Percentiles rank a stretch among this genome's conserved stretches.
phyloP scores from a whole-genome alignment of 371 early-diverging fungal species.

The Chytridium lagenaria region DNA sequence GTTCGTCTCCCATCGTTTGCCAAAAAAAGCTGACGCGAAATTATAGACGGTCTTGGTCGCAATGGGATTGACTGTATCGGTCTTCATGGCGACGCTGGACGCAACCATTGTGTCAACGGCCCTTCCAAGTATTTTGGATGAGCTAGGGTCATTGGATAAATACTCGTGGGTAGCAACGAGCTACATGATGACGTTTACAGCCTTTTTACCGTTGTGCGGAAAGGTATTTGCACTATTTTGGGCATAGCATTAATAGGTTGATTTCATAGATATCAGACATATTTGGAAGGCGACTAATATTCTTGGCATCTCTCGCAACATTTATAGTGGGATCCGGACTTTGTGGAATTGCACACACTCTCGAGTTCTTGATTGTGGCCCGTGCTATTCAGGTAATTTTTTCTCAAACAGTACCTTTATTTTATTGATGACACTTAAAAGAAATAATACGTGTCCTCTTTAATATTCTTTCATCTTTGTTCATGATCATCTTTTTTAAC shows the following conservation, averaged over 20 bases:
- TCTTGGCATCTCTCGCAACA: not conserved
- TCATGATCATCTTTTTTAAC: not conserved
- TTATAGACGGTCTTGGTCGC: not conserved
- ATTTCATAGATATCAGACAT: no score
- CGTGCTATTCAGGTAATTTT: not conserved
- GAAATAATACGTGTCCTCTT: no score
- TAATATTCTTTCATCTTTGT: no score
- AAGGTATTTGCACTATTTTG: no score
- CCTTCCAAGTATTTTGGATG: slow-evolving; percentile 28
- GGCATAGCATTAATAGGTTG: no score
- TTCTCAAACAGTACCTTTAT: no score
- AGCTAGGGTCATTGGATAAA: slow-evolving; percentile 58
- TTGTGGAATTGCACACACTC: not conserved
- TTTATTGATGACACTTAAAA: no score
- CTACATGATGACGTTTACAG: slow-evolving; percentile 26
- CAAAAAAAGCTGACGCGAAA: no score
- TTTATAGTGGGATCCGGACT: not conserved
- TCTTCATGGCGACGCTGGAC: slow-evolving; percentile 59
- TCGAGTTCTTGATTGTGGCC: not conserved
- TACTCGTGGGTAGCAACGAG: slow-evolving; percentile 57
- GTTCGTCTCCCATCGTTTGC: no score
- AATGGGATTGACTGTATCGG: not conserved
- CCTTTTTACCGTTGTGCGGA: not conserved
- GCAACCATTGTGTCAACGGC: slow-evolving; percentile 64
- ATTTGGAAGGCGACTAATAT: not conserved